Evolutionary conservation across 139 green algal genomes (phyloP).

Genomic region (Microglena sp.): DNA sequence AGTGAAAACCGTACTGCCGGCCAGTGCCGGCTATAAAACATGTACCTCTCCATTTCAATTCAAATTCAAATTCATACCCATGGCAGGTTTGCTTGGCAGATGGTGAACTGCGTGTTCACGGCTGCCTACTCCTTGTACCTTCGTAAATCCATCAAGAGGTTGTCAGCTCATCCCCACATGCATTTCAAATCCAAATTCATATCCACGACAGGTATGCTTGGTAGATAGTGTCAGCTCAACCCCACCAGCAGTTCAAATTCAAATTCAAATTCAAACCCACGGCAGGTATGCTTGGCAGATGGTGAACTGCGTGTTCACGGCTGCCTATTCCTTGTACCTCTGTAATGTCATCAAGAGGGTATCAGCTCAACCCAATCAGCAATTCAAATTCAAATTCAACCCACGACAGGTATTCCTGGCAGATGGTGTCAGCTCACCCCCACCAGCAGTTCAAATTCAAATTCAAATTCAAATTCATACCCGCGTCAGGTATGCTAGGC

Average conservation of each 20-base stretch:
- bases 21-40: too few species aligned
- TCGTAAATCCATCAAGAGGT: conserved; percentile 43
- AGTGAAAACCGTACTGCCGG: too few species aligned
- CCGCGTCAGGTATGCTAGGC: conserved; percentile 22
- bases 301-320: conserved; percentile 77
- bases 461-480: conserved; percentile 1
- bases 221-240: not conserved
- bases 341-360: conserved; percentile 44
- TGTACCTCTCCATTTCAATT: too few species aligned
- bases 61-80: too few species aligned
- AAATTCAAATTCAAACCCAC: too few species aligned
- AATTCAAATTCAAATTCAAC: too few species aligned
- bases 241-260: not conserved
- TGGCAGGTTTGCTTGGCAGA: conserved; percentile 79
- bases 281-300: conserved; percentile 81
- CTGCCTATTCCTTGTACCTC: conserved; percentile 74
- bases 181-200: too few species aligned
- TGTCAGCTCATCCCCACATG: not conserved
- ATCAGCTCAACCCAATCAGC: not conserved
- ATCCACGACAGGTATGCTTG: too few species aligned
- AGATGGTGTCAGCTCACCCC: not conserved
- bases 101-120: conserved; percentile 79
- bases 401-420: conserved; percentile 6
- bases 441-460: not conserved
- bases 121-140: conserved; percentile 77